phyloP scores from a whole-genome alignment of 495 filamentous ascomycete genomes.

The Penicillium diatomitis region DNA sequence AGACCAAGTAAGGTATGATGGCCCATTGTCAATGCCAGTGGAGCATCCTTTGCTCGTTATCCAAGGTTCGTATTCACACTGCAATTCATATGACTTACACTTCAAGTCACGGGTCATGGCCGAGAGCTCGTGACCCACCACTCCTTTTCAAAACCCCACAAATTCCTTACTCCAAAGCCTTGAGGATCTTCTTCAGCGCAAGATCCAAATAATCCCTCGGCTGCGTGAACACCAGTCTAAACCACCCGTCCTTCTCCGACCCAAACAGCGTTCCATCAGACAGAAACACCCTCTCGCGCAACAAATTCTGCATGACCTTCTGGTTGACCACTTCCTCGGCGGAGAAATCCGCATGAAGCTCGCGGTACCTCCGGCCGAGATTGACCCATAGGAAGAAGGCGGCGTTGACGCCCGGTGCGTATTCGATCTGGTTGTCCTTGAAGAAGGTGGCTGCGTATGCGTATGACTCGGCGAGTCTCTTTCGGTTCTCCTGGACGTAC shows the following conservation, averaged over 20 bases:
- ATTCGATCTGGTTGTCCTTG: slow-evolving; percentile 29
- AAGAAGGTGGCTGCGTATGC: slow-evolving; percentile 27
- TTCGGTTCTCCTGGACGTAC: slow-evolving; percentile 34
- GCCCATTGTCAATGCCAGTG: too few relatives aligned
- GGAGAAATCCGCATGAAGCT: slow-evolving; percentile 17
- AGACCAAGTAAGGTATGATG: too few relatives aligned
- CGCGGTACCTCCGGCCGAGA: slow-evolving; percentile 31
- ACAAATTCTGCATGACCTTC: slow-evolving; percentile 21
- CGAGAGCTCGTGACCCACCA: too few relatives aligned
- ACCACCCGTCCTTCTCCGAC: slow-evolving; percentile 41
- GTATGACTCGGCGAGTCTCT: slow-evolving; percentile 29
- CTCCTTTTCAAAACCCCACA: too few relatives aligned
- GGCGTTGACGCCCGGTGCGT: slow-evolving; percentile 33
- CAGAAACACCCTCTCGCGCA: slow-evolving; percentile 36
- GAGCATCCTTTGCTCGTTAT: too few relatives aligned
- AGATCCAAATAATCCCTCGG: slow-evolving; percentile 24
- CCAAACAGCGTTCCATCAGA: slow-evolving; percentile 32
- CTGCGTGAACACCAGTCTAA: slow-evolving; percentile 43
- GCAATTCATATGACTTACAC: too few relatives aligned
- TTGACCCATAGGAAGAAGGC: slow-evolving; percentile 56
- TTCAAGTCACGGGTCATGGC: too few relatives aligned
- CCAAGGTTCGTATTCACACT: too few relatives aligned
- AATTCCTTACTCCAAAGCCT: slow-evolving; percentile 5
- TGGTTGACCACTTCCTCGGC: slow-evolving; percentile 15
- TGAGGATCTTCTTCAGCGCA: slow-evolving; percentile 35